phyloP scores from a whole-genome alignment of 495 filamentous ascomycete species.

The Gamarada debralockiae region DNA sequence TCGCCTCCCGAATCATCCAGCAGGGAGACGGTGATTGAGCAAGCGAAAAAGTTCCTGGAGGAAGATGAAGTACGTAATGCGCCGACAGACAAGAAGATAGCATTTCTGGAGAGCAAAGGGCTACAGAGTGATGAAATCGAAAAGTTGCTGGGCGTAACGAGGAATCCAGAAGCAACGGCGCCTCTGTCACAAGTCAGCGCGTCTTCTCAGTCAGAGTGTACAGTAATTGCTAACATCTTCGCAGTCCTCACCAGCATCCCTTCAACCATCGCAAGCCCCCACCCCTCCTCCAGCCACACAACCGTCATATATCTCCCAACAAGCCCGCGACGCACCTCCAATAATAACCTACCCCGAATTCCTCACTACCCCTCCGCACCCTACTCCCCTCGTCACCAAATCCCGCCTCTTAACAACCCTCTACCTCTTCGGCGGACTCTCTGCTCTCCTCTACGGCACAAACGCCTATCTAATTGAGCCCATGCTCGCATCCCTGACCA shows the following conservation, averaged over 20 bases:
- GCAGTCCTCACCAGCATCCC: not conserved
- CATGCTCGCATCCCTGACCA: slow-evolving; percentile 71
- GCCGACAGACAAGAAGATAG: slow-evolving; percentile 65
- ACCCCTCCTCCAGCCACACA: slow-evolving; percentile 10
- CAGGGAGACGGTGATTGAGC: slow-evolving; percentile 49
- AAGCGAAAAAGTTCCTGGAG: slow-evolving; percentile 75
- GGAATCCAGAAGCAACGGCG: slow-evolving; percentile 20
- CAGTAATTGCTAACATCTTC: not conserved
- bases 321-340: slow-evolving; percentile 60
- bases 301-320: slow-evolving; percentile 13
- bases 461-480: slow-evolving; percentile 78
- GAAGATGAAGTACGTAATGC: slow-evolving; percentile 71
- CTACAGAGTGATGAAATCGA: slow-evolving; percentile 64
- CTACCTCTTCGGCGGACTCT: slow-evolving; percentile 68
- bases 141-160: slow-evolving; percentile 48
- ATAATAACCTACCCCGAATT: slow-evolving; percentile 98
- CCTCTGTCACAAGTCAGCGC: not conserved
- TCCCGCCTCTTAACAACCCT: slow-evolving; percentile 70
- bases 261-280: slow-evolving; percentile 6
- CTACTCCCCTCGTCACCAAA: slow-evolving; percentile 71
- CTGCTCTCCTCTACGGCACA: slow-evolving; percentile 72
- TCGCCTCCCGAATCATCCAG: slow-evolving; percentile 15
- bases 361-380: slow-evolving; percentile 59
- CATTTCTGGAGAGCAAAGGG: slow-evolving; percentile 79
- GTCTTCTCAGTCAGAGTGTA: not conserved